Conservation (phyloP, 2,329 filamentous ascomycete species). For the Pseudonectria buxi region DNA sequence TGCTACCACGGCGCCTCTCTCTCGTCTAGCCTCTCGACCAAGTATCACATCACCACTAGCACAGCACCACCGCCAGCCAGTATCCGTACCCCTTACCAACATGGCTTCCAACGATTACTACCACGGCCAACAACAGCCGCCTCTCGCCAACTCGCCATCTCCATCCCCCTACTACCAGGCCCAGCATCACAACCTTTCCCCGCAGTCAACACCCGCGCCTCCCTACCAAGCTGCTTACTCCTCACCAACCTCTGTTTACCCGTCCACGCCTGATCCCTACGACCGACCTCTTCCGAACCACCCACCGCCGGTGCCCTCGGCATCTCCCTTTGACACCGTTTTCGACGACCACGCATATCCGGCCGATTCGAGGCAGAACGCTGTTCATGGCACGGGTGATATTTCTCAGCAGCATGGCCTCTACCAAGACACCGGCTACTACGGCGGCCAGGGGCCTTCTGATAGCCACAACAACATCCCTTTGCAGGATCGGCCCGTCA, state of each 20-base stretch:
- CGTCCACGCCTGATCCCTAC: slow-evolving; percentile 8
- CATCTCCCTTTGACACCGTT: slow-evolving; percentile 56
- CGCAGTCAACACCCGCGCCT: slow-evolving; percentile 31
- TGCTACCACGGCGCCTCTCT: no score
- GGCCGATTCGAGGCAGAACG: slow-evolving; percentile 34
- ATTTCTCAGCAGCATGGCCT: slow-evolving; percentile 30
- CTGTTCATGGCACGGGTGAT: slow-evolving; percentile 32
- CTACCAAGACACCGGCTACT: slow-evolving; percentile 53
- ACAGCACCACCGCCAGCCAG: no score
- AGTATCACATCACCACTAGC: not conserved
- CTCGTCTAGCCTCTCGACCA: no score
- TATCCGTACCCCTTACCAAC: slow-evolving; percentile 5
- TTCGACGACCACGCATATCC: slow-evolving; percentile 65
- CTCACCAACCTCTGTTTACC: slow-evolving; percentile 15
- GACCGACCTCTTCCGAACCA: slow-evolving; percentile 8
- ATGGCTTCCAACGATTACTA: slow-evolving; percentile 67
- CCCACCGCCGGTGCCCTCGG: slow-evolving; percentile 20
- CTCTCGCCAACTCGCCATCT: slow-evolving; percentile 29
- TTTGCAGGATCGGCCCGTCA: slow-evolving; percentile 42
- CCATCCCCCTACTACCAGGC: slow-evolving; percentile 35
- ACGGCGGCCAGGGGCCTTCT: slow-evolving; percentile 36
- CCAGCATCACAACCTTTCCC: slow-evolving; percentile 34
- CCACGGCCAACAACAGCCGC: slow-evolving; percentile 33
- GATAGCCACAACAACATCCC: slow-evolving; percentile 48
- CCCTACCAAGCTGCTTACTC: slow-evolving; percentile 26